Evolutionary conservation across 2,329 filamentous ascomycete species (phyloP).

Genomic region (Claviceps pusilla): DNA sequence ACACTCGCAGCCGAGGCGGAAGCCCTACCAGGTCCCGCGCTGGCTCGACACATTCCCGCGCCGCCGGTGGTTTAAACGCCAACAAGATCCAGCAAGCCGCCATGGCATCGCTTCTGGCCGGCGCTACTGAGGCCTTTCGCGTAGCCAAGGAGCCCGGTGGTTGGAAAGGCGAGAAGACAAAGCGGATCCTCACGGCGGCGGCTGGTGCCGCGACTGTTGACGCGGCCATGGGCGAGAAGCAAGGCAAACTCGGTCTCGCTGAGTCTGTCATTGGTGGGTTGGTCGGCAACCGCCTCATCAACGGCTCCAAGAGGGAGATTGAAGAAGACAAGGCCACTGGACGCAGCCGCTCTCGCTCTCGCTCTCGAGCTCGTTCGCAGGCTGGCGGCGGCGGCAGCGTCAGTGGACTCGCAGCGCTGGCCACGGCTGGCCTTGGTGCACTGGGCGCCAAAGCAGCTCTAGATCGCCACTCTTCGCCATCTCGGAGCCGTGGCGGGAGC

Average conservation of each 20-base stretch:
- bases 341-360: slow-evolving; percentile 55
- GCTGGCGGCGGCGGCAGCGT: slow-evolving; percentile 29
- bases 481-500: slow-evolving; percentile 34
- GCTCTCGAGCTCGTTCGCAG: slow-evolving; percentile 47
- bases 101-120: slow-evolving; percentile 78
- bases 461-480: slow-evolving; percentile 34
- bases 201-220: slow-evolving; percentile 76
- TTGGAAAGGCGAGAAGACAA: slow-evolving; percentile 84
- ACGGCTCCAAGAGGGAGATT: slow-evolving; percentile 57
- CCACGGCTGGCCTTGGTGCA: slow-evolving; percentile 46
- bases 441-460: slow-evolving; percentile 46
- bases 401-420: slow-evolving; percentile 44
- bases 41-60: slow-evolving; percentile 37
- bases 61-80: slow-evolving; percentile 20
- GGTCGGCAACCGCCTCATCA: slow-evolving; percentile 70
- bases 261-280: slow-evolving; percentile 83
- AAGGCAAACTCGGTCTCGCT: slow-evolving; percentile 69
- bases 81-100: slow-evolving; percentile 70
- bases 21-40: slow-evolving; percentile 30
- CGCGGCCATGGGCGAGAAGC: slow-evolving; percentile 54
- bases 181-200: slow-evolving; percentile 79
- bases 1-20: slow-evolving; percentile 34
- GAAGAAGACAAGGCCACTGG: slow-evolving; percentile 44
- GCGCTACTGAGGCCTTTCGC: slow-evolving; percentile 82
- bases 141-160: slow-evolving; percentile 76